Percentiles rank a stretch among this genome's conserved stretches.
Conservation (phyloP, 2,329 filamentous ascomycete genomes). For the Thelonectria olida region DNA sequence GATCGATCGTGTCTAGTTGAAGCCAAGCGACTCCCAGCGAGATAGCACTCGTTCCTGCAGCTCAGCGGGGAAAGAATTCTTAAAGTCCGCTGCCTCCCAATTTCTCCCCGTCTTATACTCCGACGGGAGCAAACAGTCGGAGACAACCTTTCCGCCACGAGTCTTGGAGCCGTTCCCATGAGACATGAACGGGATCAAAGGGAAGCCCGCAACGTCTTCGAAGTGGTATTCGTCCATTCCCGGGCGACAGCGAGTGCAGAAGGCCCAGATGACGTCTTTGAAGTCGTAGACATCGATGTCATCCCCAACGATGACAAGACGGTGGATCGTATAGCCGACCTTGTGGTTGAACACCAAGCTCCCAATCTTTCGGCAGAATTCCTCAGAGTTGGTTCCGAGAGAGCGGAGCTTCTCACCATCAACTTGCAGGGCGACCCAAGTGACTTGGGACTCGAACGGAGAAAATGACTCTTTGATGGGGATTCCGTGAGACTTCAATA, state of each 20-base stretch:
- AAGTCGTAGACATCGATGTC: conserved; percentile 58
- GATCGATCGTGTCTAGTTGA: conserved; percentile 1
- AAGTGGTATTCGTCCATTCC: conserved; percentile 54
- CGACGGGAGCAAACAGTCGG: conserved; percentile 51
- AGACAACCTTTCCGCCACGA: conserved; percentile 56
- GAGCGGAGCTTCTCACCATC: conserved; percentile 65
- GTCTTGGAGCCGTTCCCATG: conserved; percentile 47
- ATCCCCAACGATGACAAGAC: conserved; percentile 56
- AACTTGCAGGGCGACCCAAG: conserved; percentile 62
- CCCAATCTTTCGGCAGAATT: conserved; percentile 52
- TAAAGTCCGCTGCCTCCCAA: conserved; percentile 45
- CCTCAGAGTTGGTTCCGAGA: conserved; percentile 57
- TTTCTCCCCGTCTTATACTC: conserved; percentile 51
- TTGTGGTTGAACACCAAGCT: conserved; percentile 55
- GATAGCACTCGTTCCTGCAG: conserved; percentile 48
- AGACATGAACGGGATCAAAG: conserved; percentile 57
- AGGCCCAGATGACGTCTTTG: conserved; percentile 60
- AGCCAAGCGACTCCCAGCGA: conserved; percentile 47
- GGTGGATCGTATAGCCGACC: conserved; percentile 52
- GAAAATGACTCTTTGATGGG: conserved; percentile 55
- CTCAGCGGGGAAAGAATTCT: conserved; percentile 48
- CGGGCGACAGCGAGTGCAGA: conserved; percentile 57
- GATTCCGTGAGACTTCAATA: conserved; percentile 40
- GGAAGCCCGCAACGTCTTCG: conserved; percentile 54
- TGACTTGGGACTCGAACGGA: conserved; percentile 57